These are phyloP conservation scores for Gamsiella multidivaricata DNA, from an alignment of 192 early-diverging fungal species.

Conservation along the genomic window DNA sequence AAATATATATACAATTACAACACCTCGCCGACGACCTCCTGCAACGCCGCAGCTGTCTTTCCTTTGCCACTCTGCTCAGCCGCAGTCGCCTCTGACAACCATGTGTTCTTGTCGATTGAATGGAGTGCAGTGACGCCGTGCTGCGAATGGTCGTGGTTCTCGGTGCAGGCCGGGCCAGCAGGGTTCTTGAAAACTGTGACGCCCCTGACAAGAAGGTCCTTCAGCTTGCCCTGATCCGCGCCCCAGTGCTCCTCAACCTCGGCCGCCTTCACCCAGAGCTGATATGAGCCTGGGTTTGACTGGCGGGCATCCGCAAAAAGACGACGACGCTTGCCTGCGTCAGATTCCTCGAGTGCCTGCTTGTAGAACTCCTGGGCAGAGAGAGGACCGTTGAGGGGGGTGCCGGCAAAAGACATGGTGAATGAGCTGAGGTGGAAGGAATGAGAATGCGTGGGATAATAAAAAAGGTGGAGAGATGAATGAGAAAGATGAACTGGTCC, in stretches of 20 bases:
- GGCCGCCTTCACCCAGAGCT: slow-evolving; percentile 52
- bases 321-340: slow-evolving; percentile 50
- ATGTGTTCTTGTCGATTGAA: slow-evolving; percentile 23
- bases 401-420: slow-evolving; percentile 40
- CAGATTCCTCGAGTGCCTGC: slow-evolving; percentile 27
- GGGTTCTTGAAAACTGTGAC: slow-evolving; percentile 53
- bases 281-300: slow-evolving; percentile 38
- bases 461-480: neutral
- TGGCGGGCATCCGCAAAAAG: slow-evolving; percentile 50
- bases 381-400: slow-evolving; percentile 28
- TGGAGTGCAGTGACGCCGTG: slow-evolving; percentile 17
- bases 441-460: no score
- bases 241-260: slow-evolving; percentile 53
- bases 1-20: no score
- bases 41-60: slow-evolving; percentile 41
- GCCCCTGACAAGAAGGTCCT: slow-evolving; percentile 36
- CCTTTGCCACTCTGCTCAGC: slow-evolving; percentile 26
- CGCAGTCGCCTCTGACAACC: slow-evolving; percentile 30
- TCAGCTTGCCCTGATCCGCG: slow-evolving; percentile 41
- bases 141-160: slow-evolving; percentile 39
- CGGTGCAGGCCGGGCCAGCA: slow-evolving; percentile 27
- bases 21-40: slow-evolving; percentile 26
- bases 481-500: neutral
- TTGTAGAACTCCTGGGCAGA: slow-evolving; percentile 31
- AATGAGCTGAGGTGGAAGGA: neutral